A percentile compares a stretch with the other conserved stretches of the same genome.
phyloP scores from a whole-genome alignment of 768 basidiomycete genomes.

The Amanita rimosa region DNA sequence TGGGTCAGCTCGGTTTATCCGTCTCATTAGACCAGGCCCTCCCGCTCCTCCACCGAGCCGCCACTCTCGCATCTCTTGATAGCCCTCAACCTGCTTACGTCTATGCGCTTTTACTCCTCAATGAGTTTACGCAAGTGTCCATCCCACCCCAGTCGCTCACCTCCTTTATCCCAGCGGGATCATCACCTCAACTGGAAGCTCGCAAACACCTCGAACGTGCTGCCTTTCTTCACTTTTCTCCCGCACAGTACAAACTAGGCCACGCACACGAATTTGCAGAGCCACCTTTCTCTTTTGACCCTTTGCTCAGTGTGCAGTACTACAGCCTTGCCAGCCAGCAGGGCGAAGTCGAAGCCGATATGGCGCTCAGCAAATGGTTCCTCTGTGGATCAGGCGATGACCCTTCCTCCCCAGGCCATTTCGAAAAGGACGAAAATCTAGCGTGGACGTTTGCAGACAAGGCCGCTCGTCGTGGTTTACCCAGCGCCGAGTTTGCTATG shows the following conservation, averaged over 20 bases:
- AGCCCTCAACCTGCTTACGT: conserved; percentile 84
- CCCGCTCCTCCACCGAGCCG: conserved; percentile 67
- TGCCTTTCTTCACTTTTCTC: conserved; percentile 75
- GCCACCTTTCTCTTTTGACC: conserved; percentile 78
- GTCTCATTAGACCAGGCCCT: conserved; percentile 46
- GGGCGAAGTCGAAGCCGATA: conserved; percentile 88
- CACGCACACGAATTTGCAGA: conserved; percentile 88
- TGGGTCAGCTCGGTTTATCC: conserved; percentile 72
- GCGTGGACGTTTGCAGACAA: conserved; percentile 89
- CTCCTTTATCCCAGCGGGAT: conserved; percentile 42
- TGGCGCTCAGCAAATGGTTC: conserved; percentile 98
- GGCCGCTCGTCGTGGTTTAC: conserved; percentile 60
- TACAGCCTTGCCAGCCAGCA: conserved; percentile 76
- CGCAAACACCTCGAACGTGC: conserved; percentile 72
- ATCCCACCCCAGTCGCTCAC: conserved; percentile 37
- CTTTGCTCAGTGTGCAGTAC: conserved; percentile 83
- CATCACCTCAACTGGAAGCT: conserved; percentile 45
- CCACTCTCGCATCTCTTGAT: conserved; percentile 60
- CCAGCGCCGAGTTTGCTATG: conserved; percentile 88
- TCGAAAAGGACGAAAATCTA: conserved; percentile 80
- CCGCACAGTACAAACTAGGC: conserved; percentile 88
- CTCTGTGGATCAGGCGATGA: conserved; percentile 59
- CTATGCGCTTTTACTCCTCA: conserved; percentile 76
- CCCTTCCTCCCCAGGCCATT: conserved; percentile 30
- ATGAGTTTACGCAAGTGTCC: conserved; percentile 65